Conservation (phyloP, 2,329 filamentous ascomycete genomes). For the Penicillium aurantiogriseum region DNA sequence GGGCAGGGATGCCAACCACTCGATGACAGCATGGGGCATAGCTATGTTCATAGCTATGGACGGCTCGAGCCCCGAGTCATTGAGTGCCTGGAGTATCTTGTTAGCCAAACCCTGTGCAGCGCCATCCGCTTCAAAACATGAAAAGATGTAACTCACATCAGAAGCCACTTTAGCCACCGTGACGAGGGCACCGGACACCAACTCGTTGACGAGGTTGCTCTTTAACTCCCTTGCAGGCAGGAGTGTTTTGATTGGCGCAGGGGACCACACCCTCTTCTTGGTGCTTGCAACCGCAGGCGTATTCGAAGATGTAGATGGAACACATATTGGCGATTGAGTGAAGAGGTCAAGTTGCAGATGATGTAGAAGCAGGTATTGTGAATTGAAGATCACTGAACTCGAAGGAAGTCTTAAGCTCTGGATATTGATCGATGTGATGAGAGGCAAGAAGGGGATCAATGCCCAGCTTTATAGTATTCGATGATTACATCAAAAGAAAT, state of each 20-base stretch:
- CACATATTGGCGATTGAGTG: conserved; percentile 31
- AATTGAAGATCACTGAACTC: background rate
- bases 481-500: conserved; percentile 20
- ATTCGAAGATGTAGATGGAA: conserved; percentile 38
- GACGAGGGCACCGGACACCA: conserved; percentile 36
- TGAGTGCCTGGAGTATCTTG: background rate
- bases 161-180: conserved; percentile 11
- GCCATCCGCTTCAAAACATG: background rate
- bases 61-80: background rate
- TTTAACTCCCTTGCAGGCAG: conserved; percentile 32
- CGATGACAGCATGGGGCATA: background rate
- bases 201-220: conserved; percentile 33
- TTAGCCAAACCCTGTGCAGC: conserved; percentile 11
- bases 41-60: background rate
- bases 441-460: conserved; percentile 8
- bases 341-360: background rate
- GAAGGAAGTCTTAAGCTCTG: background rate
- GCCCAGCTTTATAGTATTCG: conserved; percentile 20
- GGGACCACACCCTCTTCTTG: conserved; percentile 35
- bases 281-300: conserved; percentile 38
- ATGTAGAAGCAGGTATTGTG: background rate
- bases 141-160: background rate
- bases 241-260: conserved; percentile 35
- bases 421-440: conserved; percentile 8
- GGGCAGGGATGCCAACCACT: background rate